Percentiles rank a stretch among this genome's conserved stretches.
These are phyloP conservation scores for Crithidia brevicula DNA, from an alignment of 208 protist genomes.

Conservation along the genomic window DNA sequence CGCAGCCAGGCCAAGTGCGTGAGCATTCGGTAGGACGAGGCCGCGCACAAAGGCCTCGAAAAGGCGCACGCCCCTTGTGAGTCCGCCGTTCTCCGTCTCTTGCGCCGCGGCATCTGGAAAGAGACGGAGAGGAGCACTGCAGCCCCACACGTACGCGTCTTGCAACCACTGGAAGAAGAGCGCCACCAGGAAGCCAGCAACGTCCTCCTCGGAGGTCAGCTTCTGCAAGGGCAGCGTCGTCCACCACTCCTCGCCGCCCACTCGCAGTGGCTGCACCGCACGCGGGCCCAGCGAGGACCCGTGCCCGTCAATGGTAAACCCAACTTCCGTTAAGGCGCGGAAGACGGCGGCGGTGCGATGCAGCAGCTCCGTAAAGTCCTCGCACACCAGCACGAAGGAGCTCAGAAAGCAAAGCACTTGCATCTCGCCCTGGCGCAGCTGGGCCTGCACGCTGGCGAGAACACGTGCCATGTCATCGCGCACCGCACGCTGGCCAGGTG, in stretches of 20 bases:
- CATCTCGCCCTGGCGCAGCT: constrained; percentile 40
- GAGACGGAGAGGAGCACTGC: constrained; percentile 39
- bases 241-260: constrained; percentile 36
- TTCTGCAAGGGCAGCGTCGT: constrained; percentile 43
- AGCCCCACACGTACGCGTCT: constrained; percentile 67
- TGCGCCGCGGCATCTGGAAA: constrained; percentile 25
- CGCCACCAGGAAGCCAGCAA: constrained; percentile 42
- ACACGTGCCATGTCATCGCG: constrained; percentile 50
- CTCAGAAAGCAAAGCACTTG: constrained; percentile 50
- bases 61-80: constrained; percentile 26
- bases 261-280: constrained; percentile 27
- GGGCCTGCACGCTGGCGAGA: constrained; percentile 39
- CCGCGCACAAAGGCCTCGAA: constrained; percentile 53
- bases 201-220: constrained; percentile 39
- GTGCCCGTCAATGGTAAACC: constrained; percentile 44
- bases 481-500: constrained; percentile 50
- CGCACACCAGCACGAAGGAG: constrained; percentile 45
- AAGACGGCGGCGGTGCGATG: constrained; percentile 64
- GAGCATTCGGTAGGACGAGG: constrained; percentile 36
- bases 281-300: constrained; percentile 55
- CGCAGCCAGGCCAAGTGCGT: constrained; percentile 35
- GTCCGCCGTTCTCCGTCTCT: not conserved
- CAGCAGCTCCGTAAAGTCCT: constrained; percentile 60
- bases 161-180: constrained; percentile 73
- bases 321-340: constrained; percentile 53